phyloP scores from a whole-genome alignment of 2,329 filamentous ascomycete species.

The Pseudogymnoascus sp. region DNA sequence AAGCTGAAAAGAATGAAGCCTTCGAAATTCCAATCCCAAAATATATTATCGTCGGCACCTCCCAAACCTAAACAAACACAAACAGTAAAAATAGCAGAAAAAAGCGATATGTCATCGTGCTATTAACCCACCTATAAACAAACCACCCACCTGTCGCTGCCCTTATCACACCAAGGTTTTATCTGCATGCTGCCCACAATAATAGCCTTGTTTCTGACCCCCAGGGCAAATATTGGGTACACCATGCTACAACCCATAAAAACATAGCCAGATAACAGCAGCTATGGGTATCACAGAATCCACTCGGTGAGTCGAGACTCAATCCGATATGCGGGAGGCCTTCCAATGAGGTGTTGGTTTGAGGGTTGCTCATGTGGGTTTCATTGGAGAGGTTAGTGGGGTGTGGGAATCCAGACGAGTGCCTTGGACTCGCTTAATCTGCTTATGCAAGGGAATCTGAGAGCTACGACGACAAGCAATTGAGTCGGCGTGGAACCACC shows the following conservation, averaged over 20 bases:
- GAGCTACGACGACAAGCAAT: background rate
- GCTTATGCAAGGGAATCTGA: background rate
- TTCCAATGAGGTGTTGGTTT: background rate
- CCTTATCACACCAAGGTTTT: background rate
- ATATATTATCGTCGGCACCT: background rate
- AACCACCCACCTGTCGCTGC: background rate
- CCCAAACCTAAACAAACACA: background rate
- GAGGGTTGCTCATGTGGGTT: background rate
- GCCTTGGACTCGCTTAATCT: conserved; percentile 1
- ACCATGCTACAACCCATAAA: conserved; percentile 1
- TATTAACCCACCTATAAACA: conserved; percentile 6
- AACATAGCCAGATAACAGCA: background rate
- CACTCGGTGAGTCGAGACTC: background rate
- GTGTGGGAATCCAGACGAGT: background rate
- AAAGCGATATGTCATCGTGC: background rate
- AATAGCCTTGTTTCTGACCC: background rate
- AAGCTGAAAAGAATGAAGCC: background rate
- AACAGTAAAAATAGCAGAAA: background rate
- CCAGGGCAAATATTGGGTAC: background rate
- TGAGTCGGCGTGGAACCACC: background rate
- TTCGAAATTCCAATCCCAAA: background rate
- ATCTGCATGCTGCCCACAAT: background rate
- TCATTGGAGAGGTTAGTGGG: background rate
- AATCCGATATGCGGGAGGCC: background rate
- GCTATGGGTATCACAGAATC: background rate